These are phyloP conservation scores for Syzygium malaccense DNA, from an alignment of 441 rosid species.

Conservation along the genomic window DNA sequence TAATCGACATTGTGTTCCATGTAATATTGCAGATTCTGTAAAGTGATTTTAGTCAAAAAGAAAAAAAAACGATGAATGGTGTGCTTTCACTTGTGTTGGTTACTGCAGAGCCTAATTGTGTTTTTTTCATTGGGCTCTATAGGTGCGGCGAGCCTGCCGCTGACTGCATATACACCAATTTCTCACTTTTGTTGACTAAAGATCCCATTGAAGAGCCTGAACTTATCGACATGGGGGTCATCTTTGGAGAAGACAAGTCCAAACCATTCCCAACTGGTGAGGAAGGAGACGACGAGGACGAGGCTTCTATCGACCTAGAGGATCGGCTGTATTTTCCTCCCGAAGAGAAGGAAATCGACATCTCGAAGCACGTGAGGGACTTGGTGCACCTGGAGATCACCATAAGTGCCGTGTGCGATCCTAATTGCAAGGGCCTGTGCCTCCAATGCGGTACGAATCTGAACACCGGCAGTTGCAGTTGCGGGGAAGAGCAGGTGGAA, in stretches of 20 bases:
- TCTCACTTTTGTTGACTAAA: conserved; percentile 59
- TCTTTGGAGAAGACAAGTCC: conserved; percentile 26
- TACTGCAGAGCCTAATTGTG: neutral
- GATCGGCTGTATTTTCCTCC: conserved; percentile 68
- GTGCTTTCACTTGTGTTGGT: neutral
- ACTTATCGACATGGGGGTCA: conserved; percentile 41
- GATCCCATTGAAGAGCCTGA: conserved; percentile 72
- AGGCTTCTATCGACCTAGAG: conserved; percentile 62
- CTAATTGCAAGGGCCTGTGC: conserved; percentile 73
- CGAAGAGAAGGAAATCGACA: conserved; percentile 61
- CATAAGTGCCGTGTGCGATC: conserved; percentile 52
- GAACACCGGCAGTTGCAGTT: conserved; percentile 54
- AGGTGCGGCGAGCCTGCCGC: conserved; percentile 77
- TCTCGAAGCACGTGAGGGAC: conserved; percentile 77
- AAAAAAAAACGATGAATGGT: neutral
- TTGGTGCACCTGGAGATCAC: conserved; percentile 73
- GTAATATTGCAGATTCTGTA: neutral
- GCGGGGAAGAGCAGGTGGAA: conserved; percentile 33
- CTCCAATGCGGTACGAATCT: conserved; percentile 68
- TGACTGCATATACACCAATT: conserved; percentile 65
- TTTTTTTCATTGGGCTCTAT: neutral
- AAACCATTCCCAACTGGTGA: conserved; percentile 8
- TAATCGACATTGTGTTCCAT: neutral
- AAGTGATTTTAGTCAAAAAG: neutral
- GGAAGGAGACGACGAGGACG: conserved; percentile 37